phyloP scores from a whole-genome alignment of 2,329 filamentous ascomycete species.

The Colletotrichum costaricense region DNA sequence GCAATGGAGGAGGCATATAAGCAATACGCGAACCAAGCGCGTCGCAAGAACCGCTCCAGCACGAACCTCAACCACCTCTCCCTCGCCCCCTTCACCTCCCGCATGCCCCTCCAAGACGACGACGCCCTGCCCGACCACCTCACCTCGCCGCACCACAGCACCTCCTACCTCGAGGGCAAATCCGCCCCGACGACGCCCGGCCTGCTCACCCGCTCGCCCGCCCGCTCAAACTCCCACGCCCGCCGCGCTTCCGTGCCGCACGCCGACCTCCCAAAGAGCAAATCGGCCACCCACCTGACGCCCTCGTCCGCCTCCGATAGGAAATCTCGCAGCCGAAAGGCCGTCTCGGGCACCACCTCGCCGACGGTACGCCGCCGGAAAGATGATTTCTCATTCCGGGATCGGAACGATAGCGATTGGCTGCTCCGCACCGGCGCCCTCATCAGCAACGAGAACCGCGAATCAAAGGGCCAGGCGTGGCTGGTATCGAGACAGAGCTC shows the following conservation, averaged over 20 bases:
- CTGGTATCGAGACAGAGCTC: constrained; percentile 74
- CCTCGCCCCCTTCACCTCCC: constrained; percentile 72
- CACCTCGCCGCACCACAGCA: constrained; percentile 48
- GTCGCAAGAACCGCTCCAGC: constrained; percentile 69
- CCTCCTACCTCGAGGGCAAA: constrained; percentile 70
- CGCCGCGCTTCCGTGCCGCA: constrained; percentile 53
- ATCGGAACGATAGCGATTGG: constrained; percentile 71
- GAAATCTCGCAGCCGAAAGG: constrained; percentile 38
- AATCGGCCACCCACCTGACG: constrained; percentile 69
- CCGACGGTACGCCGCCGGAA: constrained; percentile 39
- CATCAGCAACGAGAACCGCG: constrained; percentile 70
- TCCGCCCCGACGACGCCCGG: constrained; percentile 74
- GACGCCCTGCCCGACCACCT: constrained; percentile 56
- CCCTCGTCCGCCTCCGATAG: constrained; percentile 34
- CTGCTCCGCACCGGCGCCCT: constrained; percentile 71
- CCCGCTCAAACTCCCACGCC: constrained; percentile 59
- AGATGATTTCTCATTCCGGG: constrained; percentile 36
- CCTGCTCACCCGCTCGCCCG: constrained; percentile 69
- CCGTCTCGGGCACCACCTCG: constrained; percentile 45
- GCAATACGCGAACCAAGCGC: constrained; percentile 66
- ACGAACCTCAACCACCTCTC: constrained; percentile 70
- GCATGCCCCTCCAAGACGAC: constrained; percentile 67
- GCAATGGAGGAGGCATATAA: constrained; percentile 71
- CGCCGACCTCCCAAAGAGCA: constrained; percentile 66
- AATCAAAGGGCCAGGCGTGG: constrained; percentile 78